A percentile compares a stretch with the other conserved stretches of the same genome.
Evolutionary conservation across 1,284 basidiomycete genomes (phyloP).

Genomic region (Boletus sp.): DNA sequence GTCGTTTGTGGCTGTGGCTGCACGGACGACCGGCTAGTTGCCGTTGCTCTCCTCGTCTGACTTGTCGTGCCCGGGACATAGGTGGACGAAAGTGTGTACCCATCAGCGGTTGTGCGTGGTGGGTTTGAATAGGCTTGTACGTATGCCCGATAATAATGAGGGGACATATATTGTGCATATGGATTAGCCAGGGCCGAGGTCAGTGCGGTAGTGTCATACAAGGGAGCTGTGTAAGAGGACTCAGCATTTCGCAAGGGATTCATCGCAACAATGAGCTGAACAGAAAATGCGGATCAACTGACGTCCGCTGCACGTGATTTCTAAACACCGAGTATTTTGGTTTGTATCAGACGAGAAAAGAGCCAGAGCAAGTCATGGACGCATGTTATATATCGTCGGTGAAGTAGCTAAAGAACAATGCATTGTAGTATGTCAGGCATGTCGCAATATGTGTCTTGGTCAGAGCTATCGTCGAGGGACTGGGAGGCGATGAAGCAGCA

Average conservation of each 20-base stretch:
- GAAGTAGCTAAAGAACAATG: constrained; percentile 33
- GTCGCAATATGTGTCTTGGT: constrained; percentile 28
- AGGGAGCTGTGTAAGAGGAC: constrained; percentile 16
- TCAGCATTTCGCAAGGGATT: constrained; percentile 2
- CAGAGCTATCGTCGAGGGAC: constrained; percentile 24
- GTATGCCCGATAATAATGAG: constrained; percentile 63
- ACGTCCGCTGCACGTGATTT: constrained; percentile 24
- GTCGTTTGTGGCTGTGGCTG: constrained; percentile 7
- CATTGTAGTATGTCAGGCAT: constrained; percentile 35
- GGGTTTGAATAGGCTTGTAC: constrained; percentile 32
- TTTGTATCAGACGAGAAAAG: constrained; percentile 4
- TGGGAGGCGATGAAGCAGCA: constrained; percentile 19
- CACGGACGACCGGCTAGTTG: neutral
- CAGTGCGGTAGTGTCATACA: constrained; percentile 25
- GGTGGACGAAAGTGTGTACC: constrained; percentile 53
- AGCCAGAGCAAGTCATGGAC: constrained; percentile 19
- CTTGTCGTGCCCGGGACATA: constrained; percentile 34
- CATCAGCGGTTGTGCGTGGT: constrained; percentile 45
- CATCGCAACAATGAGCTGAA: constrained; percentile 10
- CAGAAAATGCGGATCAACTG: neutral
- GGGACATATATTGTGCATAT: constrained; percentile 37
- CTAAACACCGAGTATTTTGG: too few relatives aligned
- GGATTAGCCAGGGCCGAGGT: constrained; percentile 38
- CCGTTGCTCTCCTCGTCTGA: constrained; percentile 16
- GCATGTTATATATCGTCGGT: constrained; percentile 32